Evolutionary conservation across 225 moss, liverwort and hornwort genomes (phyloP).

Genomic region (Sphagnum contortum): DNA sequence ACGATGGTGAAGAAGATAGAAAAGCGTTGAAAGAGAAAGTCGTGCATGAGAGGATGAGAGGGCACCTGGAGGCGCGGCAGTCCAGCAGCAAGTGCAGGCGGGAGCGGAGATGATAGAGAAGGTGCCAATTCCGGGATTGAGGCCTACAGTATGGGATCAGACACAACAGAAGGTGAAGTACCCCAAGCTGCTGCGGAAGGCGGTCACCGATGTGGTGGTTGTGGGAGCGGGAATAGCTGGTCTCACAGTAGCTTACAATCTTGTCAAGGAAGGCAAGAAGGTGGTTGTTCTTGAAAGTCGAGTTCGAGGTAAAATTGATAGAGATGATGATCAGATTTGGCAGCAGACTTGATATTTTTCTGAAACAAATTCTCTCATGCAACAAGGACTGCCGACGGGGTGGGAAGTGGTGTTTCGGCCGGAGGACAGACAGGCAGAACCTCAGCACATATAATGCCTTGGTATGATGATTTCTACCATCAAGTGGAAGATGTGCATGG

Average conservation of each 20-base stretch:
- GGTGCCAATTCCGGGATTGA: conserved; percentile 2
- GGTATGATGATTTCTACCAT: conserved; percentile 27
- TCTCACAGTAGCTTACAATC: conserved; percentile 26
- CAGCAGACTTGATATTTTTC: too few species aligned
- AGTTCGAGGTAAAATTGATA: conserved; percentile 12
- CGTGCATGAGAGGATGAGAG: too few species aligned
- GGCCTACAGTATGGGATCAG: conserved; percentile 18
- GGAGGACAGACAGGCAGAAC: conserved; percentile 28
- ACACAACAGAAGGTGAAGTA: conserved; percentile 19
- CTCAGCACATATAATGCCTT: conserved; percentile 34
- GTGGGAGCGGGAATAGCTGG: conserved; percentile 33
- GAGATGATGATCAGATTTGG: too few species aligned
- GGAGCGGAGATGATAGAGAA: background rate
- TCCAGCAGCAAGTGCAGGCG: background rate
- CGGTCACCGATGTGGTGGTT: conserved; percentile 14
- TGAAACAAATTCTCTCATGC: too few species aligned
- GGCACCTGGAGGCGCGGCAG: too few species aligned
- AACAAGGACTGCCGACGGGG: too few species aligned
- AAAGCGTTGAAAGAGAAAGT: too few species aligned
- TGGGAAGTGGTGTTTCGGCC: too few species aligned
- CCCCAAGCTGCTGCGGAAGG: conserved; percentile 22
- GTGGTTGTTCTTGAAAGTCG: conserved; percentile 21
- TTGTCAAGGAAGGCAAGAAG: conserved; percentile 19
- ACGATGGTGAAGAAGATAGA: too few species aligned
- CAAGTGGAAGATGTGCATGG: conserved; percentile 18